Percentiles rank a stretch among this genome's conserved stretches.
Conservation (phyloP, 805 yeast genomes). For the Saccharomycopsis javanensis region DNA sequence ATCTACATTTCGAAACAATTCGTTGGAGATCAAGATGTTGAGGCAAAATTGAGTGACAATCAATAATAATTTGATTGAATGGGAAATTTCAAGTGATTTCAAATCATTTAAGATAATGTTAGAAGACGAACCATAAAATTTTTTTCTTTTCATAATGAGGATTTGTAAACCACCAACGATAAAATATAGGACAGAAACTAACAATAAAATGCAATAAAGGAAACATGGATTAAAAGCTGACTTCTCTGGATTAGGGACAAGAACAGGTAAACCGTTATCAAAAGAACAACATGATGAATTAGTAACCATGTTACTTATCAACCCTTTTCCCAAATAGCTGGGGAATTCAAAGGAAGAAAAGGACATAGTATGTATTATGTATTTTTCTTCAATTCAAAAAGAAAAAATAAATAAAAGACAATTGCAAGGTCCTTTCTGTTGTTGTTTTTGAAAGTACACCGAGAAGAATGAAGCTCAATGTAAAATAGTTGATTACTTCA, state of each 20-base stretch:
- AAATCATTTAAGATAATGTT: background rate
- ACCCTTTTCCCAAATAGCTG: background rate
- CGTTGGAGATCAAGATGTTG: background rate
- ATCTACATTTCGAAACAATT: background rate
- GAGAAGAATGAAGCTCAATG: no score
- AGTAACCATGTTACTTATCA: background rate
- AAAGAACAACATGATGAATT: background rate
- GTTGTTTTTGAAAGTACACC: no score
- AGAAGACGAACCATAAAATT: conserved; percentile 4
- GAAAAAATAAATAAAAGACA: no score
- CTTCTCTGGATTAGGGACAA: conserved; percentile 1
- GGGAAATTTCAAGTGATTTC: conserved; percentile 11
- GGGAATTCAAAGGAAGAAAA: background rate
- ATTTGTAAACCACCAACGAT: conserved; percentile 12
- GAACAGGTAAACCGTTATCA: background rate
- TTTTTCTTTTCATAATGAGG: conserved; percentile 3
- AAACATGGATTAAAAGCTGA: conserved; percentile 18
- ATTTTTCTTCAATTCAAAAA: background rate
- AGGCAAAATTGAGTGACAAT: conserved; percentile 5
- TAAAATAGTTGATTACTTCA: no score
- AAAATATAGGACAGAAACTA: background rate
- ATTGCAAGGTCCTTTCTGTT: no score
- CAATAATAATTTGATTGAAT: conserved; percentile 6
- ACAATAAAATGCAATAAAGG: background rate
- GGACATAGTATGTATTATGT: background rate